Percentiles rank a stretch among this genome's conserved stretches.
Conservation (phyloP, 1,139 yeast species). For the Debaryomyces sp. region DNA sequence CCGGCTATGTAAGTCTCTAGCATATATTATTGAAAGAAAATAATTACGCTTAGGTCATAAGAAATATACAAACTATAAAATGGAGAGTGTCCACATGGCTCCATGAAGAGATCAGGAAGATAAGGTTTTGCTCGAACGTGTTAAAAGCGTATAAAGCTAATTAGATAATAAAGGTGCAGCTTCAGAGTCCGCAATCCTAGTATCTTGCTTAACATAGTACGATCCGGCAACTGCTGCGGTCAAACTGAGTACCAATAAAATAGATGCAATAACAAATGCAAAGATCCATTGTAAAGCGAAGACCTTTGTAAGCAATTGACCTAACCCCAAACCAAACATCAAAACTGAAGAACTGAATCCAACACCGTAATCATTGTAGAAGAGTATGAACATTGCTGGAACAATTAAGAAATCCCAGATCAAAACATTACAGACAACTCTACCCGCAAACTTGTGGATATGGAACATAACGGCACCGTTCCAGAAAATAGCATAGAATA, state of each 20-base stretch:
- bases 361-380: conserved; percentile 72
- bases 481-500: conserved; percentile 75
- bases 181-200: conserved; percentile 20
- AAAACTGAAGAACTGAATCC: conserved; percentile 62
- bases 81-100: neutral
- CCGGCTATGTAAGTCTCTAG: neutral
- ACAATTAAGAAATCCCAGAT: conserved; percentile 78
- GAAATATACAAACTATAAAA: neutral
- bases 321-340: conserved; percentile 65
- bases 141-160: neutral
- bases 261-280: conserved; percentile 65
- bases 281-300: conserved; percentile 86
- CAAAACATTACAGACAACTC: conserved; percentile 69
- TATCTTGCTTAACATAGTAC: conserved; percentile 14
- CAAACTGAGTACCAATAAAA: conserved; percentile 51
- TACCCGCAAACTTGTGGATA: conserved; percentile 60
- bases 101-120: neutral
- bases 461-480: conserved; percentile 73
- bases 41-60: neutral
- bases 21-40: neutral
- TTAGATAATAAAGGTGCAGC: conserved; percentile 28
- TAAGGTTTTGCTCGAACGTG: neutral
- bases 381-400: conserved; percentile 58
- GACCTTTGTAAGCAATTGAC: conserved; percentile 66
- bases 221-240: conserved; percentile 40